A percentile compares a stretch with the other conserved stretches of the same genome.
phyloP scores from a whole-genome alignment of 257 asterid species.

The Solanum ahanhuiri region DNA sequence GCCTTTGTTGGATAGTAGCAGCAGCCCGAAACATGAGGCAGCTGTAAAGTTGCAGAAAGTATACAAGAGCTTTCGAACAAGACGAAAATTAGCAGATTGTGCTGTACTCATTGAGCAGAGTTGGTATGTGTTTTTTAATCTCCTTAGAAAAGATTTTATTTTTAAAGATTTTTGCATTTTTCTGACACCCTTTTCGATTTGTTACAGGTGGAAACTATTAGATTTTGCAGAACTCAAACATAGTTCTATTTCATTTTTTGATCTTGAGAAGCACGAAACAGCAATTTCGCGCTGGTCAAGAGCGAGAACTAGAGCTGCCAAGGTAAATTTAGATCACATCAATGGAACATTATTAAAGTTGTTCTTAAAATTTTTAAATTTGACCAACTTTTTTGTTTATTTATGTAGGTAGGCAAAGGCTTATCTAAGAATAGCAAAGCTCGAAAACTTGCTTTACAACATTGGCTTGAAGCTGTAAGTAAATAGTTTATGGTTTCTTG shows the following conservation, averaged over 20 bases:
- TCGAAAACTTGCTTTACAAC: slow-evolving; percentile 51
- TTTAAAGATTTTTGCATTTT: neutral
- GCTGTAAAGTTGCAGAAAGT: slow-evolving; percentile 53
- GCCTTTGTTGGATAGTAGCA: neutral
- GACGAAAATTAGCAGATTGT: slow-evolving; percentile 57
- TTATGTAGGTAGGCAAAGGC: slow-evolving; percentile 47
- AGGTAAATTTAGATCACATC: slow-evolving; percentile 13
- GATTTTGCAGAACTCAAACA: slow-evolving; percentile 48
- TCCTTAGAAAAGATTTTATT: neutral
- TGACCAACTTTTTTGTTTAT: neutral
- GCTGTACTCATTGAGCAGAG: slow-evolving; percentile 60
- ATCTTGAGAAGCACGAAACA: slow-evolving; percentile 34
- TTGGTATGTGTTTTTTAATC: slow-evolving; percentile 14
- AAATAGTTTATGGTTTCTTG: neutral
- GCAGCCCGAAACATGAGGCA: slow-evolving; percentile 38
- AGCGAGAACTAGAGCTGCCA: slow-evolving; percentile 57
- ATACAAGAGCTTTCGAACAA: slow-evolving; percentile 44
- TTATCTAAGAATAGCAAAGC: slow-evolving; percentile 45
- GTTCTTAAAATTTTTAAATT: neutral
- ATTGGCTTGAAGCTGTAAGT: slow-evolving; percentile 66
- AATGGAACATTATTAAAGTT: neutral
- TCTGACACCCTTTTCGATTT: neutral
- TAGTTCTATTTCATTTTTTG: slow-evolving; percentile 46
- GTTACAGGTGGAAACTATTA: slow-evolving; percentile 32
- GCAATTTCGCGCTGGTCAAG: slow-evolving; percentile 57